Evolutionary conservation across 202 grass and related monocot species (phyloP), one percentile per base, ranked within the genome.

Genomic region (Digitaria exilis): DNA sequence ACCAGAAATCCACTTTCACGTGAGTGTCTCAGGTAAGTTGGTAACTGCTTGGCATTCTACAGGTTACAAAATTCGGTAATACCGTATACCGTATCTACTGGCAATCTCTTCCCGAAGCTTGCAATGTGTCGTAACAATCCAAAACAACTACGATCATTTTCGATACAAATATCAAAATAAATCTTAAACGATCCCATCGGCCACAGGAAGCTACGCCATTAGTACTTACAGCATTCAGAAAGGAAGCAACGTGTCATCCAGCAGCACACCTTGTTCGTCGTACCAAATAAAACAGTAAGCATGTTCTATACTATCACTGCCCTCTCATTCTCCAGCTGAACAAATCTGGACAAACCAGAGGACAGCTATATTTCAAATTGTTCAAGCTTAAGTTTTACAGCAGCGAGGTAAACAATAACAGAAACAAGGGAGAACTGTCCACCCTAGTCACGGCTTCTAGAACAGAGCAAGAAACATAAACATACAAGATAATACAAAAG

Each of bases 351-450:
- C 24, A 56, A n/a, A 81, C 43, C 51, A 80, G 58, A 67, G 2
- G 68, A 54, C 32, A 75, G 19, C 66, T 71, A 87, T 35, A 81
- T 76, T 88, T 85, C 46, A 71, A 52, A 68, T n/a, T 80, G 45
- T 58, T 6, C 16, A 6, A 45, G 35, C 62, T 77, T 17, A 81
- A 65, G 22, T 84, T 85, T 81, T 82, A 77, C 83, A 75, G 26
- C 42, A 77, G 2, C 18, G 50, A 41, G 21, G 49, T 42, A 49
- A 74, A 69, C 16, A 75, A 59, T 15, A 80, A 68, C 17, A 81
- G 35, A 35, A 77, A 71, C 22, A 30, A 21, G 73, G 49, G 54
- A 56, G 44, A 32, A 37, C n/a, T 58, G 71, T 44, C 55, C 54
- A 80, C 8, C 55, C 32, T 81, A 39, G 19, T 55, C 32, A 24